Conservation (phyloP, 768 basidiomycete genomes). For the Tephrocybe sp. region DNA sequence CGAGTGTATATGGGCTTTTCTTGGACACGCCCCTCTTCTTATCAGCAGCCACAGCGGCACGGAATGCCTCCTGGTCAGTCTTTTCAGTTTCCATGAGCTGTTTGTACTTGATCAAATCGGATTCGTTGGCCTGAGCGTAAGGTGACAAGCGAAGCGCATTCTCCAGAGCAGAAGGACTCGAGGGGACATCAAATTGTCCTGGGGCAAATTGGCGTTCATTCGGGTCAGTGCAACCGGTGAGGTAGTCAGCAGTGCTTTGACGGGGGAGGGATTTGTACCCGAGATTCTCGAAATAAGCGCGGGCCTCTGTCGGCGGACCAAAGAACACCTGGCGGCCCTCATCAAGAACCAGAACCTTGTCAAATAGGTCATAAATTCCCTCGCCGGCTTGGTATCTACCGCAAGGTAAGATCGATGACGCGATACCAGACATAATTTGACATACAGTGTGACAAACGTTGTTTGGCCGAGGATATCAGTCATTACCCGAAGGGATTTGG, state of each 20-base stretch:
- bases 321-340: slow-evolving; percentile 81
- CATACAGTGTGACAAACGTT: slow-evolving; percentile 74
- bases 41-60: slow-evolving; percentile 67
- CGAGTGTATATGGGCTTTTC: slow-evolving; percentile 81
- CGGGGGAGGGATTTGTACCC: slow-evolving; percentile 76
- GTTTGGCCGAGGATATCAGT: slow-evolving; percentile 82
- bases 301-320: slow-evolving; percentile 70
- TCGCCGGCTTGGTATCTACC: slow-evolving; percentile 78
- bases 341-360: slow-evolving; percentile 85
- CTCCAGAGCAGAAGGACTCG: slow-evolving; percentile 67
- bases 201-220: slow-evolving; percentile 80
- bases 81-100: slow-evolving; percentile 54
- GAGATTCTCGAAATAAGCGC: slow-evolving; percentile 72
- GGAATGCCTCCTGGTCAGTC: slow-evolving; percentile 73
- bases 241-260: slow-evolving; percentile 84
- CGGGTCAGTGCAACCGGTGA: slow-evolving; percentile 79
- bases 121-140: slow-evolving; percentile 39
- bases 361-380: slow-evolving; percentile 73
- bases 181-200: slow-evolving; percentile 66
- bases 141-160: slow-evolving; percentile 53
- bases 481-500: slow-evolving; percentile 73
- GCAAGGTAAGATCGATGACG: not conserved
- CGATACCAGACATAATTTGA: slow-evolving; percentile 1
- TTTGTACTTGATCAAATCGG: slow-evolving; percentile 55
- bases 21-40: slow-evolving; percentile 77